phyloP scores from a whole-genome alignment of 139 green algal species.

The Ettlia oleoabundans region DNA sequence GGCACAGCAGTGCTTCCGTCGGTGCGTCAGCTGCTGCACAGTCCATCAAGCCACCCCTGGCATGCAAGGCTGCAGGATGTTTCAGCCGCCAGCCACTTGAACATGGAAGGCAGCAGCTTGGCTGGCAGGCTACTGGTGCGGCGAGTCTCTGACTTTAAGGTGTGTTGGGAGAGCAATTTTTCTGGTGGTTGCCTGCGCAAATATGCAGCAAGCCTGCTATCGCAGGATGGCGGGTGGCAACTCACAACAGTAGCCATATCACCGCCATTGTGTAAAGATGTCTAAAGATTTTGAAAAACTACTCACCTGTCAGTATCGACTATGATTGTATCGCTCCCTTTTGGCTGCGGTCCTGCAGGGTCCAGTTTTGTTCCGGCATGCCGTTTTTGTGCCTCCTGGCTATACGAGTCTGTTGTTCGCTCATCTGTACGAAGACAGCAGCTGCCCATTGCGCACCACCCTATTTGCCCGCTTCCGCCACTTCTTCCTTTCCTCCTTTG shows the following conservation, averaged over 20 bases:
- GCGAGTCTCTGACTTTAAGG: constrained; percentile 15
- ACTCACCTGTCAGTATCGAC: too few species aligned
- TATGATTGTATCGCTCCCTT: too few species aligned
- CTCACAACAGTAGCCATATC: too few species aligned
- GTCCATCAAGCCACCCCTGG: background rate
- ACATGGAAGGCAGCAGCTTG: background rate
- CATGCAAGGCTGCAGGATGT: background rate
- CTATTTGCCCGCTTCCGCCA: constrained; percentile 50
- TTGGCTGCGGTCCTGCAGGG: too few species aligned
- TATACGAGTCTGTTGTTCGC: constrained; percentile 56
- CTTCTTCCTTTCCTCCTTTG: constrained; percentile 36
- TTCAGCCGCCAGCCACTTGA: background rate
- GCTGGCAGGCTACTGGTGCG: constrained; percentile 20
- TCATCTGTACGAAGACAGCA: constrained; percentile 44
- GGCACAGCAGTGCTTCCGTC: background rate
- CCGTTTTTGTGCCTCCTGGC: constrained; percentile 46
- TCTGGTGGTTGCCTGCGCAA: too few species aligned
- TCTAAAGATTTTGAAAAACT: background rate
- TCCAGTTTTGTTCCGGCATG: background rate
- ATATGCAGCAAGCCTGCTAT: too few species aligned
- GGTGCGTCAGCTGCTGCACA: background rate
- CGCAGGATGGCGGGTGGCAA: too few species aligned
- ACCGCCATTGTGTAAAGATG: background rate
- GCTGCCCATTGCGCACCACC: constrained; percentile 37
- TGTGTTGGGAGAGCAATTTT: background rate